Base-by-base conservation (phyloP, 768 basidiomycete genomes). In the Mycena venus region DNA sequence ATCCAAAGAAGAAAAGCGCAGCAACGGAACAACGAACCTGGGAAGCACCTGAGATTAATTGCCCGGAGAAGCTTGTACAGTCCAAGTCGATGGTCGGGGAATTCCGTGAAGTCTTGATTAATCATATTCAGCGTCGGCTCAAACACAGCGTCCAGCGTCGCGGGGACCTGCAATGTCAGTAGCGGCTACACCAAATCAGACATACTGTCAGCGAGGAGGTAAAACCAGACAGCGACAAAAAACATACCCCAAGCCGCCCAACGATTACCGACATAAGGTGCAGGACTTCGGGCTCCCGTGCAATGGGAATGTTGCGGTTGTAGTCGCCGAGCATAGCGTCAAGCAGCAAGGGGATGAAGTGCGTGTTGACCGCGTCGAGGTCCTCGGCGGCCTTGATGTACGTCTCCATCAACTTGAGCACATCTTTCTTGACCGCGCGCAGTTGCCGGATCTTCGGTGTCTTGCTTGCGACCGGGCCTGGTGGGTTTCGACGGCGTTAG, bases 251-350 rank as follows among this genome's bases (percentile, higher is more conserved):
- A 32, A 99, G 90, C 70, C 95, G 91, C 27, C 89, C 87, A 34
- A 94, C 96, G 77, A 99, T 98, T 15, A 97, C 96, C 25, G 96
- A 95, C 95, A 99, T 98, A 59, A 98, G 95, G 81, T 98, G 97
- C 71, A 99, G 86, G 0, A 99, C 98, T 82, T 99, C 98, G 3
- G 98, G 97, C 79, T 99, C 98, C 68, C 98, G 87, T 11, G 98
- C 96, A 27, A 93, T 90, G 3, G 98, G 94, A 0, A 98, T 95
- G 81, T 99, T 99, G 71, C 94, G 92, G 81, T 91, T 94, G 85
- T 99, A 99, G 83, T 99, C 98, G 42, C 95, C 96, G n/a, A 99
- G 91, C 65, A 99, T 97, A 47, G 98, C 97, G 78, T 99, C 98
- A 53, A 99, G 88, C 61, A 99, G 85, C 25, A 96, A 96, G n/a